phyloP scores from a whole-genome alignment of 441 rosid species.

The Theobroma grandiflorum region DNA sequence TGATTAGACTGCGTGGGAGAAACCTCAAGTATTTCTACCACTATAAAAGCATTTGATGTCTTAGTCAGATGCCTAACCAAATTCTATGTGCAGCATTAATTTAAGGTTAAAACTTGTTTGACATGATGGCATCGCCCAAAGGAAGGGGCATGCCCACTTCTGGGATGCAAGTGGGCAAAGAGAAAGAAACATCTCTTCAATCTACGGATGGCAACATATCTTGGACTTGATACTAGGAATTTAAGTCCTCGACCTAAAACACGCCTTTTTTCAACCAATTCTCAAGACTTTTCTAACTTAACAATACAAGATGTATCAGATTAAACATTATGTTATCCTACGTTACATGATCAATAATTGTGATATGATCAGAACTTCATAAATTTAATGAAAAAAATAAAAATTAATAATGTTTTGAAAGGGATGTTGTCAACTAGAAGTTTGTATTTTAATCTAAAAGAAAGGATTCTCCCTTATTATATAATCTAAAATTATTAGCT shows the following conservation, averaged over 20 bases:
- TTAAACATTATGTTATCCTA: not conserved
- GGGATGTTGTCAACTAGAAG: no score
- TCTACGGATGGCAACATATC: not conserved
- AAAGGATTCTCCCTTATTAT: no score
- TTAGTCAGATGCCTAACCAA: not conserved
- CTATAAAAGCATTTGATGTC: constrained; percentile 7
- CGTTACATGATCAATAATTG: not conserved
- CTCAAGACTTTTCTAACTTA: not conserved
- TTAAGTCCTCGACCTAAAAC: not conserved
- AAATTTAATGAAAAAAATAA: no score
- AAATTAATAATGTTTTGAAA: no score
- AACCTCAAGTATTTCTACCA: not conserved
- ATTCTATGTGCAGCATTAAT: not conserved
- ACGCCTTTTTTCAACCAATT: not conserved
- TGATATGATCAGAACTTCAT: no score
- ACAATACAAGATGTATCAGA: not conserved
- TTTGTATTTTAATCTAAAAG: no score
- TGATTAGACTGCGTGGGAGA: not conserved
- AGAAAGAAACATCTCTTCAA: no score
- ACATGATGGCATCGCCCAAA: not conserved
- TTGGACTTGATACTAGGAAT: not conserved
- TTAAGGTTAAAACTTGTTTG: not conserved
- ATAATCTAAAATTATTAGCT: no score
- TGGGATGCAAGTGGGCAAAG: not conserved
- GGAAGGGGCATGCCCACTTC: not conserved